These are phyloP conservation scores for Prunus campanulata DNA, from an alignment of 306 rosid genomes.

Conservation along the genomic window DNA sequence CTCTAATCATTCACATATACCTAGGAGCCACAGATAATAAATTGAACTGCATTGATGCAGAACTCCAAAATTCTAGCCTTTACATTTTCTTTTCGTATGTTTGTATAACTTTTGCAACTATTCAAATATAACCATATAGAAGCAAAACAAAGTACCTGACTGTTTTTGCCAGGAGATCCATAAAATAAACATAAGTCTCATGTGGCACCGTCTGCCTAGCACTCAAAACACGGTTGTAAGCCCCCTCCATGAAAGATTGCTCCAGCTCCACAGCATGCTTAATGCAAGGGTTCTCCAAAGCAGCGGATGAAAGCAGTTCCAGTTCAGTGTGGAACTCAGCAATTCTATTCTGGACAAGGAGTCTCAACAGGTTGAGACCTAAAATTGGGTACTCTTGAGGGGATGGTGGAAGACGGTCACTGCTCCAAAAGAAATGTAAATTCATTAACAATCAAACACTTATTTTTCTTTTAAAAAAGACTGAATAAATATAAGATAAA, in stretches of 20 bases:
- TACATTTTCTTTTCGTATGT: not conserved
- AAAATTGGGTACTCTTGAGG: conserved; percentile 85
- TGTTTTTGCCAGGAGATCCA: conserved; percentile 98
- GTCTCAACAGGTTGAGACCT: conserved; percentile 95
- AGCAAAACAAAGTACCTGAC: conserved; percentile 56
- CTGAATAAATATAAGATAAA: not conserved
- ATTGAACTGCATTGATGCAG: not conserved
- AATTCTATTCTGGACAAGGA: conserved; percentile 95
- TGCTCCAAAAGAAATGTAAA: conserved; percentile 40
- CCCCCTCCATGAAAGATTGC: conserved; percentile 99
- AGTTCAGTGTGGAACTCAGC: conserved; percentile 98
- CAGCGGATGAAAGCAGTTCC: conserved; percentile 78
- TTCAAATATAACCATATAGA: not conserved
- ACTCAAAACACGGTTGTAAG: conserved; percentile 91
- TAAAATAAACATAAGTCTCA: conserved; percentile 80
- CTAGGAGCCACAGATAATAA: not conserved
- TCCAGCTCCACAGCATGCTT: conserved; percentile 97
- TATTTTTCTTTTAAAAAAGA: not conserved
- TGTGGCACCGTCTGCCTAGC: conserved; percentile 94
- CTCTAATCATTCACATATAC: not conserved
- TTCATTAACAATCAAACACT: not conserved
- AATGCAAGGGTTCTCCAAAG: conserved; percentile 90
- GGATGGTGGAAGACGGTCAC: conserved; percentile 75
- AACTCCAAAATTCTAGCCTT: not conserved
- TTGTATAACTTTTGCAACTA: not conserved